Evolutionary conservation across 192 early-diverging fungal genomes (phyloP).

Genomic region (Linnemannia zychae): DNA sequence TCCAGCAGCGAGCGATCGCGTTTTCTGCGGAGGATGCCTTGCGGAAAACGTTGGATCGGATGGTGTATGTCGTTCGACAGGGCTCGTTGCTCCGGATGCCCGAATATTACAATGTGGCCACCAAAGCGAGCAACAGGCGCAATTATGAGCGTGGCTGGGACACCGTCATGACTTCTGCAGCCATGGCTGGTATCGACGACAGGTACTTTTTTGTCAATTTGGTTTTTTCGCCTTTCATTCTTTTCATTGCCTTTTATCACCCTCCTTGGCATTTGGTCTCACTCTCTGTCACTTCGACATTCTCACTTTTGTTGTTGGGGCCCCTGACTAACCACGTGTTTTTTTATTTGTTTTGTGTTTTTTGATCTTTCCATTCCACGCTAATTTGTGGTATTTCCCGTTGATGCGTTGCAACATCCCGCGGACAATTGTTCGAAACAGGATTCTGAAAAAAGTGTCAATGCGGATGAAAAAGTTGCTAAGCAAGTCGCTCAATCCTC

Average conservation of each 20-base stretch:
- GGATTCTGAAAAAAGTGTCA: conserved; percentile 41
- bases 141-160: conserved; percentile 41
- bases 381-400: not conserved
- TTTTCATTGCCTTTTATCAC: no score
- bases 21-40: conserved; percentile 43
- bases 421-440: not conserved
- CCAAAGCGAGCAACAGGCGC: not conserved
- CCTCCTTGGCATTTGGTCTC: no score
- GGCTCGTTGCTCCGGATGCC: conserved; percentile 31
- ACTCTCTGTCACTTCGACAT: no score
- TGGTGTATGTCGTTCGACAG: conserved; percentile 45
- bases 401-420: not conserved
- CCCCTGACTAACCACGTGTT: conserved; percentile 6
- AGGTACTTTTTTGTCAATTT: conserved; percentile 12
- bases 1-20: conserved; percentile 20
- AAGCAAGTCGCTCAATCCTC: conserved; percentile 5
- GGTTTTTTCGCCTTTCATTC: no score
- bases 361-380: not conserved
- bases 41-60: conserved; percentile 17
- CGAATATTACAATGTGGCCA: not conserved
- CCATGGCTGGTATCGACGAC: conserved; percentile 39
- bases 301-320: not conserved
- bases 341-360: not conserved
- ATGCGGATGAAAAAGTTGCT: conserved; percentile 31
- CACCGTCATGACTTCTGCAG: conserved; percentile 43